These are phyloP conservation scores for Fusarium annulatum DNA, from an alignment of 2,329 filamentous ascomycete genomes.

Conservation along the genomic window DNA sequence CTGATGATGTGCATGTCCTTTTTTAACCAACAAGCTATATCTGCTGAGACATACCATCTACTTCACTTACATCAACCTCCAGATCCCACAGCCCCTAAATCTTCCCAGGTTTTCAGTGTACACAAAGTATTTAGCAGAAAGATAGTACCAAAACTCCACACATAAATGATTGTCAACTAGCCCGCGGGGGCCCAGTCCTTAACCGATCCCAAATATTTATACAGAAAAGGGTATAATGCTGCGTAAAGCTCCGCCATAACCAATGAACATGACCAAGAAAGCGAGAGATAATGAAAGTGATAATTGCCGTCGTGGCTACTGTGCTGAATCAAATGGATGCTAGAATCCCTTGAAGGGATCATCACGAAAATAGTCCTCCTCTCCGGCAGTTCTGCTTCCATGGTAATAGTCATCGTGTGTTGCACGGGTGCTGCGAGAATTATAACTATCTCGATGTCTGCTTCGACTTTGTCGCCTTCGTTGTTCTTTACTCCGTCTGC, in stretches of 20 bases:
- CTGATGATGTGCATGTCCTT: neutral
- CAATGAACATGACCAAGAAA: constrained; percentile 23
- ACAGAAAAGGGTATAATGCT: constrained; percentile 43
- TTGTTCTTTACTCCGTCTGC: constrained; percentile 66
- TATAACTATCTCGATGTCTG: constrained; percentile 64
- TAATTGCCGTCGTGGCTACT: constrained; percentile 12
- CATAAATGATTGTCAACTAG: constrained; percentile 21
- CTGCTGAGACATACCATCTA: neutral
- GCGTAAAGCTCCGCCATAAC: constrained; percentile 17
- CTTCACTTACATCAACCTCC: neutral
- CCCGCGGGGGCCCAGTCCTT: neutral
- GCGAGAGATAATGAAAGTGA: constrained; percentile 26
- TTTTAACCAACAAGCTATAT: neutral
- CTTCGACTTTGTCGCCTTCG: constrained; percentile 65
- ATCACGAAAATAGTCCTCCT: constrained; percentile 68
- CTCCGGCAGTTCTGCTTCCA: constrained; percentile 59
- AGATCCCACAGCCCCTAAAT: neutral
- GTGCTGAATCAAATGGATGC: constrained; percentile 19
- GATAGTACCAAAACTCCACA: constrained; percentile 29
- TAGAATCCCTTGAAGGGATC: constrained; percentile 73
- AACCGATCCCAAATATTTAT: constrained; percentile 33
- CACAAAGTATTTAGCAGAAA: neutral
- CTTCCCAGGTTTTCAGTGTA: constrained; percentile 17
- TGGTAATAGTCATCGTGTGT: constrained; percentile 60
- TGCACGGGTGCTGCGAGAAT: constrained; percentile 56